Evolutionary conservation across 2,329 filamentous ascomycete genomes (phyloP), one percentile per base, ranked within the genome.

Genomic region (Paecilomyces sp.): DNA sequence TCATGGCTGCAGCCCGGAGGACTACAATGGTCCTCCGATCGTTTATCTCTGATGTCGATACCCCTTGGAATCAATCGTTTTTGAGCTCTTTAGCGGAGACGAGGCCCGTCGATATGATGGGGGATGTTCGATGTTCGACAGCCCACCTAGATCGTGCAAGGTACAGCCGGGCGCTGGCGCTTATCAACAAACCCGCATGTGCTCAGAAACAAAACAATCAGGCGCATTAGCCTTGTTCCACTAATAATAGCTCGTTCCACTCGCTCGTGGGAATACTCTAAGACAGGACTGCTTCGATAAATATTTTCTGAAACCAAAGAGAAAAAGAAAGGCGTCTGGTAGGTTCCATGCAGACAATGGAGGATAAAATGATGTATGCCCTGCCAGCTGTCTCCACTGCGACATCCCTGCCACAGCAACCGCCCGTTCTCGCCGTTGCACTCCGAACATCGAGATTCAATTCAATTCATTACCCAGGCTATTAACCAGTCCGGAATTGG

Each of bases 371-470:
- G 51, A 25, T 53, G 51, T 53, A 53, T 53, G 51, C 9, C 5
- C 51, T 59, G 61, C 63, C 64, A 63, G 59, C 61, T 25, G 63
- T 69, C 67, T 67, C 70, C 70, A 70, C 70, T 58, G 31, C 56
- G 57, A 53, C 51, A 65, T 66, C 66, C 66, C 66, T 72, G 71
- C 70, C 70, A 71, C 65, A 71, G 71, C 71, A 73, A 73, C 22
- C 22, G 22, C 22, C 22, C 22, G 22, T 22, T 22, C 22, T 22
- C 22, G 22, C 22, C 22, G 22, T 22, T 22, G 22, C 22, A 22
- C 22, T 22, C 22, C 1, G 22, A 22, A 22, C 22, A 1, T 22
- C 22, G 22, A 22, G 22, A 22, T 22, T 22, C 22, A 22, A 22
- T 22, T 22, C 22, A 22, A 22, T 22, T 22, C 22, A 22, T 22